Percentiles rank a stretch among this genome's conserved stretches.
These are phyloP conservation scores for Obelidium mucronatum DNA, from an alignment of 192 early-diverging fungal species.

Conservation along the genomic window DNA sequence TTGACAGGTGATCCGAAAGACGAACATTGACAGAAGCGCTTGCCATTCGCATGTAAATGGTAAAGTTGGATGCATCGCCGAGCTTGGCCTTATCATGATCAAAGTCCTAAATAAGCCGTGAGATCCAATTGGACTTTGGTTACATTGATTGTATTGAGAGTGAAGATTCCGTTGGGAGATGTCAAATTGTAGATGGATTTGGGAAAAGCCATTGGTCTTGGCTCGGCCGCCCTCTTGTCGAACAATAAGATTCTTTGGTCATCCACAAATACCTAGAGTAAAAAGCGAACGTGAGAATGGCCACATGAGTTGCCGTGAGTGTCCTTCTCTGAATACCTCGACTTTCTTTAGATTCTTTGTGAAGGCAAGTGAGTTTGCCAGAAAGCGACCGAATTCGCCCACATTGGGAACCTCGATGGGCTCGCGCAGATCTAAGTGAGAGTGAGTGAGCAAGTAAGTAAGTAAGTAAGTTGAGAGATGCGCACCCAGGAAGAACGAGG, in stretches of 20 bases:
- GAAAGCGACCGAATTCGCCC: constrained; percentile 68
- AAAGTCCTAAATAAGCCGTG: constrained; percentile 36
- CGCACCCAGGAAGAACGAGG: constrained; percentile 74
- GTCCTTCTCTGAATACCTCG: background rate
- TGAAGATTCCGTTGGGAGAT: constrained; percentile 78
- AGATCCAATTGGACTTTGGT: constrained; percentile 63
- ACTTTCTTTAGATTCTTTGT: constrained; percentile 76
- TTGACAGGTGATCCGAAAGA: constrained; percentile 57
- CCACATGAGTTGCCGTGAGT: background rate
- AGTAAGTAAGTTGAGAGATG: background rate
- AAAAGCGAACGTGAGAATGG: background rate
- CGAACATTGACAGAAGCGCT: constrained; percentile 64
- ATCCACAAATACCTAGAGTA: constrained; percentile 74
- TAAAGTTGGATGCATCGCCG: constrained; percentile 43
- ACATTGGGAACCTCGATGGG: constrained; percentile 73
- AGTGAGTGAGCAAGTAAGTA: background rate
- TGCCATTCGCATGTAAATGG: constrained; percentile 76
- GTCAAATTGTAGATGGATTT: constrained; percentile 45
- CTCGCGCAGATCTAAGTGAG: constrained; percentile 63
- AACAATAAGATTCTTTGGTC: constrained; percentile 63
- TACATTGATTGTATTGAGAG: constrained; percentile 66
- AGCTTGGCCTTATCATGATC: constrained; percentile 9
- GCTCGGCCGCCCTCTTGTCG: constrained; percentile 69
- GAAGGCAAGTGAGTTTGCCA: constrained; percentile 78
- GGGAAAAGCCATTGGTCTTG: constrained; percentile 65